These are phyloP conservation scores for Dictyostelium purpureum DNA, from an alignment of 78 protist genomes.

Conservation along the genomic window DNA sequence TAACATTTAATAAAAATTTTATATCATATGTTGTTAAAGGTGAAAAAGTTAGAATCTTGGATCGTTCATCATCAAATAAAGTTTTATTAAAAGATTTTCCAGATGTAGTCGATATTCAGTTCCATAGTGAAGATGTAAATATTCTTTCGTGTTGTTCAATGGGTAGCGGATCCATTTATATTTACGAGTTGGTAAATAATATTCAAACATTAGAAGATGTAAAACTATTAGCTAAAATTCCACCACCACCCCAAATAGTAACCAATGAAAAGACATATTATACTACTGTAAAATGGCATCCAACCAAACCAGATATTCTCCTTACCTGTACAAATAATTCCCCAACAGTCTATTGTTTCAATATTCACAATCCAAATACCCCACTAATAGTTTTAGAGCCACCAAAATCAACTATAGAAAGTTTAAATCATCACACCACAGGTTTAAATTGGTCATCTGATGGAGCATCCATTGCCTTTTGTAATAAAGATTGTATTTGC, in stretches of 20 bases:
- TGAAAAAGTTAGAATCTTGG: conserved; percentile 62
- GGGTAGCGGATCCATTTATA: background rate
- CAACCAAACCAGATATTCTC: background rate
- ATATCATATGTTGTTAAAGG: conserved; percentile 45
- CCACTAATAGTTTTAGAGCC: background rate
- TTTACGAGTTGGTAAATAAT: background rate
- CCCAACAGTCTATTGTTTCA: background rate
- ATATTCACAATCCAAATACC: background rate
- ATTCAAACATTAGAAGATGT: background rate
- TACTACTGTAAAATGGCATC: conserved; percentile 22
- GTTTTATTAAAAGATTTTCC: conserved; percentile 28
- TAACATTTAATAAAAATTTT: conserved; percentile 20
- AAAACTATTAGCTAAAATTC: background rate
- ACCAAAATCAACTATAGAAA: background rate
- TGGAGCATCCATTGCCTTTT: background rate
- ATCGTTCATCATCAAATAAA: conserved; percentile 5
- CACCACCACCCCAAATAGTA: background rate
- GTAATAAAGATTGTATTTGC: background rate
- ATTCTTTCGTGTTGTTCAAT: background rate
- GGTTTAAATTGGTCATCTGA: background rate
- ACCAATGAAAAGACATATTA: background rate
- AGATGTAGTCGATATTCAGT: conserved; percentile 34
- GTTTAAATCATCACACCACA: too few species aligned
- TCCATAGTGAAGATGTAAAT: conserved; percentile 36
- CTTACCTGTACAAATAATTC: conserved; percentile 11